Conservation (phyloP, 495 filamentous ascomycete species). For the Tuber umbilicatum region DNA sequence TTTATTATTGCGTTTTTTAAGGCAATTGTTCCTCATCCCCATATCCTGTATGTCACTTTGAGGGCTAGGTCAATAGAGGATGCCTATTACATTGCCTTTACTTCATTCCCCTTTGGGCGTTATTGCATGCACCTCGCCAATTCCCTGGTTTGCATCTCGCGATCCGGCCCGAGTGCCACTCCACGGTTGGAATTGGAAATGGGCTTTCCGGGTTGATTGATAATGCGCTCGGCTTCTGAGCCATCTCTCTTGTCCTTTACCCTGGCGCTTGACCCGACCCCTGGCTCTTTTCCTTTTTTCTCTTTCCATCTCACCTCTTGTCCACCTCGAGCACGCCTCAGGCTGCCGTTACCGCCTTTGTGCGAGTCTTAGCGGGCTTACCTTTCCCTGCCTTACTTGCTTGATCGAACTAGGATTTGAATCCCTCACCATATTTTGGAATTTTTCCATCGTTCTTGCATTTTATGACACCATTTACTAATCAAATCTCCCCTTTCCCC, state of each 20-base stretch:
- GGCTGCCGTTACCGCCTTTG: background rate
- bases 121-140: constrained; percentile 32
- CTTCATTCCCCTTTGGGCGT: constrained; percentile 3
- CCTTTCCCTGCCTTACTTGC: background rate
- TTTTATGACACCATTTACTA: background rate
- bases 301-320: background rate
- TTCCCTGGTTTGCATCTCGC: constrained; percentile 32
- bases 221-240: background rate
- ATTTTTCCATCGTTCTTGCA: background rate
- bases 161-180: constrained; percentile 27
- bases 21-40: background rate
- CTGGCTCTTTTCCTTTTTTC: background rate
- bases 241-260: background rate
- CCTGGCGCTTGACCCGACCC: background rate
- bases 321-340: background rate
- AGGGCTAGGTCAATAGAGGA: background rate
- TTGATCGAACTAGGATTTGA: background rate
- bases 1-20: background rate
- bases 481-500: background rate
- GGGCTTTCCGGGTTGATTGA: background rate
- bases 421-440: background rate
- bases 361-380: background rate
- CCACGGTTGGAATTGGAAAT: background rate
- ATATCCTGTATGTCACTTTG: background rate
- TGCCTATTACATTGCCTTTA: background rate